Evolutionary conservation across 768 basidiomycete genomes (phyloP).

Genomic region (Hydnomerulius pinastri): DNA sequence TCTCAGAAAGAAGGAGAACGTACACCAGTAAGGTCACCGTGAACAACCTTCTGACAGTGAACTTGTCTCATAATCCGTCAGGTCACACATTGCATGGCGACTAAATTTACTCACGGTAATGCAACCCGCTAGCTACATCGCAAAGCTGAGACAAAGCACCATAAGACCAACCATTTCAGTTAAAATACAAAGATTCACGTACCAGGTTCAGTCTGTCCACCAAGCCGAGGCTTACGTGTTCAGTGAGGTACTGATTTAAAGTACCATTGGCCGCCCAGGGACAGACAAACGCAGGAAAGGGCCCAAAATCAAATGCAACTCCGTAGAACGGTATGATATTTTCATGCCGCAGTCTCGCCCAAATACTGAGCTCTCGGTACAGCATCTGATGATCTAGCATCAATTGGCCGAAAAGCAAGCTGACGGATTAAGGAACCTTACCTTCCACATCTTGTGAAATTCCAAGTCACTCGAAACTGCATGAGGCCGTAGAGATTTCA

Average conservation of each 20-base stretch:
- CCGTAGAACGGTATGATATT: slow-evolving; percentile 40
- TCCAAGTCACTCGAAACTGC: too few relatives aligned
- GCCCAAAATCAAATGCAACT: slow-evolving; percentile 28
- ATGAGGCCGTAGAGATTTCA: background rate
- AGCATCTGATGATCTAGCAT: background rate
- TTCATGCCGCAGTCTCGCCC: slow-evolving; percentile 42
- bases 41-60: slow-evolving; percentile 17
- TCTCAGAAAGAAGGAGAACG: background rate
- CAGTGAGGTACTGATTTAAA: slow-evolving; percentile 17
- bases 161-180: background rate
- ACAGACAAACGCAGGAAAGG: slow-evolving; percentile 19
- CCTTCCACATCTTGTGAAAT: background rate
- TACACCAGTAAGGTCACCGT: slow-evolving; percentile 37
- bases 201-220: background rate
- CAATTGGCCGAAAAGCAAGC: background rate
- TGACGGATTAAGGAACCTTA: background rate
- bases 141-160: background rate
- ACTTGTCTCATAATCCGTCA: background rate
- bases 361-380: slow-evolving; percentile 37
- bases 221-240: background rate
- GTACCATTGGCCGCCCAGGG: slow-evolving; percentile 19
- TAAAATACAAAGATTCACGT: too few relatives aligned
- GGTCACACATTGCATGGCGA: background rate
- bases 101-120: slow-evolving; percentile 3
- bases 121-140: slow-evolving; percentile 8